Conservation (phyloP, 2,329 filamentous ascomycete species). For the Cyclaneusma minus region DNA sequence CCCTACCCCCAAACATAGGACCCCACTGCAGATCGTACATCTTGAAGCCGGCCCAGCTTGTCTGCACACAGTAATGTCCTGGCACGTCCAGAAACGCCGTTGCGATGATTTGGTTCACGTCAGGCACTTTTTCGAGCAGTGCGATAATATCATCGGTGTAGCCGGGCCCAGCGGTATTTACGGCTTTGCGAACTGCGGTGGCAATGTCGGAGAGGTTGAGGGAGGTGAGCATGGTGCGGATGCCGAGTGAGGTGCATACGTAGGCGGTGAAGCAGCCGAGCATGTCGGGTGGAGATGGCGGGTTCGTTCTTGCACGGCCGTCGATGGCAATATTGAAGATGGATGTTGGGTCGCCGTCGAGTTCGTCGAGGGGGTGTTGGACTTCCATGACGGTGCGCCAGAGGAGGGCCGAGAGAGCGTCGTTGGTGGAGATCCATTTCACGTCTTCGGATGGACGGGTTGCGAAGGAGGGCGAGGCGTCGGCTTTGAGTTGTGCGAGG, state of each 20-base stretch:
- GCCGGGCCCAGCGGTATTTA: slow-evolving; percentile 17
- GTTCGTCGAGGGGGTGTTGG: slow-evolving; percentile 14
- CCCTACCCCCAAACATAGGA: slow-evolving; percentile 13
- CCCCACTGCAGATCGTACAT: slow-evolving; percentile 21
- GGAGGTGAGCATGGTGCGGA: slow-evolving; percentile 17
- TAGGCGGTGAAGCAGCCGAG: slow-evolving; percentile 25
- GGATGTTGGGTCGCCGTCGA: slow-evolving; percentile 19
- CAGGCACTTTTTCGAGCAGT: slow-evolving; percentile 17
- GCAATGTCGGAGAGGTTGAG: slow-evolving; percentile 20
- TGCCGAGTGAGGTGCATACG: slow-evolving; percentile 14
- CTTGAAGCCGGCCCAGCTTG: slow-evolving; percentile 19
- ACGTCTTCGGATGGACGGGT: too few relatives aligned
- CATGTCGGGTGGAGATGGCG: slow-evolving; percentile 19
- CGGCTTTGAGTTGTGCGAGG: too few relatives aligned
- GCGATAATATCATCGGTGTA: slow-evolving; percentile 18
- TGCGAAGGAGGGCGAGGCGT: too few relatives aligned
- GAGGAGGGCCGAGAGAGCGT: too few relatives aligned
- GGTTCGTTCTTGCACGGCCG: slow-evolving; percentile 20
- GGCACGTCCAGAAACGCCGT: slow-evolving; percentile 22
- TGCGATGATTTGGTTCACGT: slow-evolving; percentile 17
- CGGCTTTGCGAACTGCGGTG: slow-evolving; percentile 18
- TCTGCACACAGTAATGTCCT: slow-evolving; percentile 19
- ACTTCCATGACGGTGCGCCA: slow-evolving; percentile 19
- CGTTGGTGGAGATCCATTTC: too few relatives aligned
- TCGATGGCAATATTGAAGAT: slow-evolving; percentile 23